Percentiles rank a stretch among this genome's conserved stretches.
Conservation (phyloP, 768 basidiomycete genomes). For the Tulasnella calospora region DNA sequence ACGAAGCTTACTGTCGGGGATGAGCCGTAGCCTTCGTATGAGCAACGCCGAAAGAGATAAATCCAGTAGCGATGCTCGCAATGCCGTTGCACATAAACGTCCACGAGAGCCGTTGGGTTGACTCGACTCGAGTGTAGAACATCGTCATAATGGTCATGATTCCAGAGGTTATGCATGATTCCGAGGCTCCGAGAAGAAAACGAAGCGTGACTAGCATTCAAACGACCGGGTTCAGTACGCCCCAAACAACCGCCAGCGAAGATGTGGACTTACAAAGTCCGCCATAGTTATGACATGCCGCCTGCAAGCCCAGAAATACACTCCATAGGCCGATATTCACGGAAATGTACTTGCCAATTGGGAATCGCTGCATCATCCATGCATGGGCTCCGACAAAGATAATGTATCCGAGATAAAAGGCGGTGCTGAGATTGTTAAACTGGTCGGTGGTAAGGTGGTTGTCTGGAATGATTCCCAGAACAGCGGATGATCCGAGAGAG, state of each 20-base stretch:
- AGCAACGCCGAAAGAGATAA: constrained; percentile 28
- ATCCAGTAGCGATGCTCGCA: constrained; percentile 21
- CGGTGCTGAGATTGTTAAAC: constrained; percentile 27
- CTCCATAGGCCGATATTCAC: constrained; percentile 30
- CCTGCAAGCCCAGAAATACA: constrained; percentile 32
- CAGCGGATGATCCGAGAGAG: constrained; percentile 27
- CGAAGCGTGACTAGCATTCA: constrained; percentile 28
- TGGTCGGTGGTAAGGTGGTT: constrained; percentile 29
- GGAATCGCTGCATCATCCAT: constrained; percentile 30
- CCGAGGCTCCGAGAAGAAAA: constrained; percentile 28
- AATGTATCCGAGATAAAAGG: constrained; percentile 28
- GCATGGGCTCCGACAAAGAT: constrained; percentile 29
- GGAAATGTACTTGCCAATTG: constrained; percentile 30
- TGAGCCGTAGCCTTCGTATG: constrained; percentile 14
- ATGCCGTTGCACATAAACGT: constrained; percentile 32
- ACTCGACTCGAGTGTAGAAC: constrained; percentile 30
- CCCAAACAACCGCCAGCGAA: too few relatives aligned
- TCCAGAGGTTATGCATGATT: constrained; percentile 30
- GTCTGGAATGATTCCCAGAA: constrained; percentile 31
- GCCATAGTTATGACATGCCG: constrained; percentile 31
- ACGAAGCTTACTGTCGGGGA: constrained; percentile 17
- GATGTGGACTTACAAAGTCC: constrained; percentile 31
- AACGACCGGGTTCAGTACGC: not conserved
- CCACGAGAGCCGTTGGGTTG: constrained; percentile 27
- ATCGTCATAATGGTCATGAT: constrained; percentile 27